A percentile compares a stretch with the other conserved stretches of the same genome.
Conservation (phyloP, 164 flowering plant genomes). For the Piper betle region DNA sequence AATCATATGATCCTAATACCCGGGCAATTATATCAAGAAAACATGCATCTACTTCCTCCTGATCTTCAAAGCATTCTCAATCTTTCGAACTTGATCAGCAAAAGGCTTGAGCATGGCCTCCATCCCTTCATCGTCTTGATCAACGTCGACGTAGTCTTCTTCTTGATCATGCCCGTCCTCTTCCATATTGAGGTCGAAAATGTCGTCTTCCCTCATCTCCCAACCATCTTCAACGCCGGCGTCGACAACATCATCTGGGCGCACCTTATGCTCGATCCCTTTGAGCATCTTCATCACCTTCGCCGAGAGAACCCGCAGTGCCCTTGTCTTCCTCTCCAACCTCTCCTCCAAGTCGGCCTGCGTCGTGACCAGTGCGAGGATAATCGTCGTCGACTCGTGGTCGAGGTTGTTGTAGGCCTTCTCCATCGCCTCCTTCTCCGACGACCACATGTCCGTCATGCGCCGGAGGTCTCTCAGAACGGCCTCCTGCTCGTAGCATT, state of each 20-base stretch:
- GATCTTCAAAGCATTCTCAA: not conserved
- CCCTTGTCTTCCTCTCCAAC: slow-evolving; percentile 2
- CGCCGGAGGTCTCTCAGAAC: not conserved
- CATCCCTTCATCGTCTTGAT: slow-evolving; percentile 1
- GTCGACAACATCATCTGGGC: not conserved
- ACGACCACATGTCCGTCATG: not conserved
- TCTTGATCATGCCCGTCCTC: too few relatives aligned
- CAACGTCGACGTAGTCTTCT: not conserved
- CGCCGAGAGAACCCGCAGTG: not conserved
- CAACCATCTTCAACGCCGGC: not conserved
- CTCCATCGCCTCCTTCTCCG: not conserved
- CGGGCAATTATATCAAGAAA: not conserved
- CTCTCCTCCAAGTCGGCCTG: slow-evolving; percentile 1
- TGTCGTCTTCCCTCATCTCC: too few relatives aligned
- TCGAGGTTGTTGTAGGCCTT: not conserved
- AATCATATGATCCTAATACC: too few relatives aligned
- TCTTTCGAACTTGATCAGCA: not conserved
- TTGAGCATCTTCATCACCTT: not conserved
- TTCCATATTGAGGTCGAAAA: too few relatives aligned
- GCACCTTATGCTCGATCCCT: not conserved
- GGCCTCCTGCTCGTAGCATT: not conserved
- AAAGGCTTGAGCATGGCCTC: not conserved
- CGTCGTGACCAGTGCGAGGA: not conserved
- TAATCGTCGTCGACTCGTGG: not conserved
- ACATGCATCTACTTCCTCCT: not conserved